Conservation (phyloP, 495 filamentous ascomycete species). For the Chaetomium fimeti region DNA sequence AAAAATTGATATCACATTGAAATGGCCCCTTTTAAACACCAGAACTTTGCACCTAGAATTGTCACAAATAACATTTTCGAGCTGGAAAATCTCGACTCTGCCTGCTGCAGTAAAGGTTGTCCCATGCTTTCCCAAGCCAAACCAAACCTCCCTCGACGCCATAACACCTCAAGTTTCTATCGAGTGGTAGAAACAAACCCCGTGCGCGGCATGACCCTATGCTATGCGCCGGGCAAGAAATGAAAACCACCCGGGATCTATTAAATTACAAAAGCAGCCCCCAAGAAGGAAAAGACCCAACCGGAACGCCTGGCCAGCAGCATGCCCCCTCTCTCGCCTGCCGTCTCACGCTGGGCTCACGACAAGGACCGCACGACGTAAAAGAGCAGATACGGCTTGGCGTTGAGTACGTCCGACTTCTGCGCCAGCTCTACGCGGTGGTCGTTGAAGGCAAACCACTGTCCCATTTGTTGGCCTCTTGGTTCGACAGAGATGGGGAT, state of each 20-base stretch:
- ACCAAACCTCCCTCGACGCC: not conserved
- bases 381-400: constrained; percentile 83
- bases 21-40: too few relatives aligned
- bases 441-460: constrained; percentile 94
- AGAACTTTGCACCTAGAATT: too few relatives aligned
- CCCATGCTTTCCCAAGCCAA: constrained; percentile 1
- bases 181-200: not conserved
- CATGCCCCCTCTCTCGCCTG: too few relatives aligned
- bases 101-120: not conserved
- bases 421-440: constrained; percentile 77
- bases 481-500: not conserved
- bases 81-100: too few relatives aligned
- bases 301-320: not conserved
- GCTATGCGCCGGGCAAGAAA: not conserved
- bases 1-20: too few relatives aligned
- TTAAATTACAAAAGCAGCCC: not conserved
- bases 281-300: not conserved
- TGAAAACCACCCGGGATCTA: not conserved
- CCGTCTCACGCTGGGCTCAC: constrained; percentile 26
- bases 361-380: constrained; percentile 69
- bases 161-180: not conserved
- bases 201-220: not conserved
- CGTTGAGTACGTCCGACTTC: constrained; percentile 74
- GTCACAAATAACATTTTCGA: too few relatives aligned
- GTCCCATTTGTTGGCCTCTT: not conserved